These are phyloP conservation scores for Lachnellula subtilissima DNA, from an alignment of 2,329 filamentous ascomycete species.

Conservation along the genomic window DNA sequence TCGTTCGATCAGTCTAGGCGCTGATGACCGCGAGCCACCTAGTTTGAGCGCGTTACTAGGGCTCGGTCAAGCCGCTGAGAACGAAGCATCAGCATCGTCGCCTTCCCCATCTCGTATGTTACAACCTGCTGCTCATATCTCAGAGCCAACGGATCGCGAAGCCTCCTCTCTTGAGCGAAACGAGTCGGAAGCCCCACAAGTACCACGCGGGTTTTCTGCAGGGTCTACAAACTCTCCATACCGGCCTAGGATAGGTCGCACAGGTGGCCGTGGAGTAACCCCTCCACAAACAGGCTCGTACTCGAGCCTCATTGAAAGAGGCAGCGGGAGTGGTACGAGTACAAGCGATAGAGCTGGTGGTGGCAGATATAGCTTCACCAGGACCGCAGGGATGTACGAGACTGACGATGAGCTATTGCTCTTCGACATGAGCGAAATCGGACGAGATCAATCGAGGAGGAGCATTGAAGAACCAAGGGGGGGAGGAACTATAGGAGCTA, in stretches of 20 bases:
- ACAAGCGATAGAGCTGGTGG: constrained; percentile 34
- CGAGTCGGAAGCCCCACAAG: constrained; percentile 22
- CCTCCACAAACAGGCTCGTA: constrained; percentile 31
- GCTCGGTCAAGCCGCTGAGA: constrained; percentile 37
- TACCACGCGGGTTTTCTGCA: constrained; percentile 21
- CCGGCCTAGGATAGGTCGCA: constrained; percentile 27
- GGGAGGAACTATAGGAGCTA: constrained; percentile 12
- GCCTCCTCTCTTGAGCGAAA: constrained; percentile 26
- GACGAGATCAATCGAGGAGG: constrained; percentile 48
- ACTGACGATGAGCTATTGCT: constrained; percentile 64
- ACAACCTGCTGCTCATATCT: constrained; percentile 29
- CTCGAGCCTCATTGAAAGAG: constrained; percentile 32
- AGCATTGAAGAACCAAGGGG: constrained; percentile 49
- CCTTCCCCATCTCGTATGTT: constrained; percentile 29
- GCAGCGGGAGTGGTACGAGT: constrained; percentile 30
- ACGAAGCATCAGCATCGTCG: constrained; percentile 29
- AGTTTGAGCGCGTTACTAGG: constrained; percentile 60
- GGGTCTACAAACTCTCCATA: constrained; percentile 30
- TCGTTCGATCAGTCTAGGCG: constrained; percentile 63
- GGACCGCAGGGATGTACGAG: constrained; percentile 42
- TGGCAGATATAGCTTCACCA: constrained; percentile 40
- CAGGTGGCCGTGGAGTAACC: constrained; percentile 29
- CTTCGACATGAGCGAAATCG: constrained; percentile 70
- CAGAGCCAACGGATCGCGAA: constrained; percentile 22
- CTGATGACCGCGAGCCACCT: constrained; percentile 58